Percentiles rank a stretch among this genome's conserved stretches.
Evolutionary conservation across 148 eudicot genomes (phyloP).

Genomic region (Rheum nobile): DNA sequence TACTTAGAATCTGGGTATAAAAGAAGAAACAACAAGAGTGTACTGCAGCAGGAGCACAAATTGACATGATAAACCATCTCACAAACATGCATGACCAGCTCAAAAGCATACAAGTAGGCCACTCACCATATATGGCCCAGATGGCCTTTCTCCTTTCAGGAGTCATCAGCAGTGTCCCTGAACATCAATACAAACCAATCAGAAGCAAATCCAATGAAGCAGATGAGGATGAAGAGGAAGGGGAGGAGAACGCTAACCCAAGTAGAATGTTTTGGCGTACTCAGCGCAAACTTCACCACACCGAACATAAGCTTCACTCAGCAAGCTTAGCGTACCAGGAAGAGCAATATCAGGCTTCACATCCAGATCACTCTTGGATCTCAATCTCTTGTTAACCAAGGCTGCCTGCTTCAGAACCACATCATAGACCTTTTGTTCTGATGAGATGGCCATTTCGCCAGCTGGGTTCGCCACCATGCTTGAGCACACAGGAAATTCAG

Average conservation of each 20-base stretch:
- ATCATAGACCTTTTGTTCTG: conserved; percentile 90
- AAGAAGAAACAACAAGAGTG: too few species aligned
- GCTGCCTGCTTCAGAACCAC: conserved; percentile 95
- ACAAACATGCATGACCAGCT: not conserved
- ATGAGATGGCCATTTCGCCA: conserved; percentile 52
- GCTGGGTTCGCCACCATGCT: conserved; percentile 66
- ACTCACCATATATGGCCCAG: conserved; percentile 95
- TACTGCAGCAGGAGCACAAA: too few species aligned
- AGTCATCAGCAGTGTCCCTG: conserved; percentile 94
- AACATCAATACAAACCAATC: not conserved
- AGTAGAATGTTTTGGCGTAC: conserved; percentile 82
- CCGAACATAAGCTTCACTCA: conserved; percentile 68
- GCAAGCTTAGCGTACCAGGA: conserved; percentile 71
- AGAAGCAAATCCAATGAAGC: conserved; percentile 10
- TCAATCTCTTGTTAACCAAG: conserved; percentile 45
- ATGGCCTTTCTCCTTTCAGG: conserved; percentile 81
- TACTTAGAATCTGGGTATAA: too few species aligned
- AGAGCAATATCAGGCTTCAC: conserved; percentile 78
- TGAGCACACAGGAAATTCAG: conserved; percentile 31
- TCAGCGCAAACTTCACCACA: conserved; percentile 85
- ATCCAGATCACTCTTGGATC: conserved; percentile 40
- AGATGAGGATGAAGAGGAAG: conserved; percentile 1
- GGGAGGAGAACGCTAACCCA: conserved; percentile 32
- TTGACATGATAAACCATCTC: not conserved
- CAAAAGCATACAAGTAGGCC: not conserved